These are phyloP conservation scores for Globisporangium nodosum DNA, from an alignment of 352 stramenopile genomes.

Conservation along the genomic window DNA sequence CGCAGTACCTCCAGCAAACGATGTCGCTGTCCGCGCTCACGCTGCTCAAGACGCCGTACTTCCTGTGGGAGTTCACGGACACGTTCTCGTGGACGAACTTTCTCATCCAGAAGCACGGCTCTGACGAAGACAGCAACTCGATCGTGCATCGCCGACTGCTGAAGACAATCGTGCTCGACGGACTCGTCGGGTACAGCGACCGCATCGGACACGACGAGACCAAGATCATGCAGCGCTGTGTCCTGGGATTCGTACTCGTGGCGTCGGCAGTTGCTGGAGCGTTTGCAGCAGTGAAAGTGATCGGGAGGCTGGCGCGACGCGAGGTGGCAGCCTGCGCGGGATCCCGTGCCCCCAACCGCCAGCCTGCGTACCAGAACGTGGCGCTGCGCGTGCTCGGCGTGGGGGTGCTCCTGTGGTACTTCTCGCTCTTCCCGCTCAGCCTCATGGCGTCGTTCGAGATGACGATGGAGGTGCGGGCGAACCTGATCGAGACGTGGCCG, in stretches of 20 bases:
- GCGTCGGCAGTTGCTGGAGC: constrained; percentile 18
- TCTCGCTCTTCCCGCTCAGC: constrained; percentile 34
- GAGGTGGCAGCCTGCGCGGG: neutral
- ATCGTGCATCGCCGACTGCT: constrained; percentile 18
- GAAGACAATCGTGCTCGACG: constrained; percentile 12
- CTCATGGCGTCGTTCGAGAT: constrained; percentile 30
- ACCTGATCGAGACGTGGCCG: constrained; percentile 13
- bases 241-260: constrained; percentile 21
- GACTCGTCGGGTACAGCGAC: constrained; percentile 23
- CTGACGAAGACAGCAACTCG: neutral
- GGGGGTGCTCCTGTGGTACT: constrained; percentile 32
- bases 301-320: constrained; percentile 2
- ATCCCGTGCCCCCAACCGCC: neutral
- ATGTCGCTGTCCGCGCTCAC: constrained; percentile 33
- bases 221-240: constrained; percentile 19
- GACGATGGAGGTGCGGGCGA: constrained; percentile 15
- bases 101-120: constrained; percentile 20
- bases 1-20: constrained; percentile 35
- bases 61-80: constrained; percentile 33
- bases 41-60: constrained; percentile 26
- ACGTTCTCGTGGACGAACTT: constrained; percentile 44
- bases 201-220: constrained; percentile 23
- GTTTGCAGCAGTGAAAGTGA: constrained; percentile 9
- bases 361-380: constrained; percentile 10
- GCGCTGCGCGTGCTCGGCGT: constrained; percentile 31